A percentile compares a stretch with the other conserved stretches of the same genome.
Evolutionary conservation across 441 rosid genomes (phyloP).

Genomic region (Aleurites moluccanus): DNA sequence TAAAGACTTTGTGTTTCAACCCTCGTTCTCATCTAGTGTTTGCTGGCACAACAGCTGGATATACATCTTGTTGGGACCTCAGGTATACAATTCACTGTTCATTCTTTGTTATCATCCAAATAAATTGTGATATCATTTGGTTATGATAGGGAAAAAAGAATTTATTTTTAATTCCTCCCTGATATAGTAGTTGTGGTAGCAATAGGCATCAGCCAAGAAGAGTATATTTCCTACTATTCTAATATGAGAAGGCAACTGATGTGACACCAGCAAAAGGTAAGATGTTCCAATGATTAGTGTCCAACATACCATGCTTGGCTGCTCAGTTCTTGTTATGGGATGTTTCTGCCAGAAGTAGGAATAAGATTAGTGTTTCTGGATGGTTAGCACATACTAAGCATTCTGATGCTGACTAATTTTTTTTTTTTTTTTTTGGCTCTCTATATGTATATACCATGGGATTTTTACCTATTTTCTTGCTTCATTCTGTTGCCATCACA

Average conservation of each 20-base stretch:
- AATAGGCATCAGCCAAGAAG: too few relatives aligned
- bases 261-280: neutral
- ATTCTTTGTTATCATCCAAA: neutral
- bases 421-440: neutral
- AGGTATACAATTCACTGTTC: constrained; percentile 44
- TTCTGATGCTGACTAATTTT: neutral
- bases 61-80: constrained; percentile 75
- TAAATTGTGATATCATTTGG: neutral
- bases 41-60: constrained; percentile 81
- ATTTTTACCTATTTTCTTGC: neutral
- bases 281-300: neutral
- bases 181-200: neutral
- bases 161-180: neutral
- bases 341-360: neutral
- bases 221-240: neutral
- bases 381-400: neutral
- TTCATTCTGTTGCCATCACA: neutral
- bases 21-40: constrained; percentile 57
- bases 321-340: neutral
- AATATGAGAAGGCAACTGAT: constrained; percentile 3
- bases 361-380: neutral
- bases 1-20: constrained; percentile 63
- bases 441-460: too few relatives aligned
- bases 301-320: neutral
- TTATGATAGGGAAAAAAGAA: too few relatives aligned